Percentiles rank a stretch among this genome's conserved stretches.
phyloP scores from a whole-genome alignment of 768 basidiomycete genomes.

The Strobilomyces echinocephalus region DNA sequence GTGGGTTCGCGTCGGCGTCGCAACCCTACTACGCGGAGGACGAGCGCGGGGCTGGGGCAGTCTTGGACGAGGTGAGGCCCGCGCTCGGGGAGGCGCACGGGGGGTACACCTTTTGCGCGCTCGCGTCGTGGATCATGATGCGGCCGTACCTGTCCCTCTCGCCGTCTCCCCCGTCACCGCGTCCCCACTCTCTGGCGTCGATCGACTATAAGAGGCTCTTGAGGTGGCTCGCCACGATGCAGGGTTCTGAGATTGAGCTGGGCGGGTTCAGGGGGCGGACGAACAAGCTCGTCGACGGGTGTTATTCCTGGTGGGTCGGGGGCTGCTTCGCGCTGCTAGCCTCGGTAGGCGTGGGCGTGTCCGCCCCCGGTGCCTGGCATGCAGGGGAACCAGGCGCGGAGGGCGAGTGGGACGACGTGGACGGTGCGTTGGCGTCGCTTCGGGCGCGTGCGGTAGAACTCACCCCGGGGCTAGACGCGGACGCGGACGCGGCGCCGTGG shows the following conservation, averaged over 20 bases:
- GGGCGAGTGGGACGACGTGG: slow-evolving; percentile 58
- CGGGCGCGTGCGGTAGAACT: background rate
- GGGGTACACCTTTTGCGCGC: slow-evolving; percentile 92
- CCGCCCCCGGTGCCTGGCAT: background rate
- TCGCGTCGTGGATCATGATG: slow-evolving; percentile 80
- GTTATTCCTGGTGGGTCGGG: slow-evolving; percentile 99
- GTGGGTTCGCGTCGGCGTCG: slow-evolving; percentile 82
- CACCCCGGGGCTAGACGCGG: background rate
- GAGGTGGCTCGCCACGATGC: slow-evolving; percentile 83
- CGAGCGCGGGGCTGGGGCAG: slow-evolving; percentile 10
- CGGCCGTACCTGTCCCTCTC: slow-evolving; percentile 44
- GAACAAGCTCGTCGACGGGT: slow-evolving; percentile 99
- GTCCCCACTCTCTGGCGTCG: background rate
- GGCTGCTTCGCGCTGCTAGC: slow-evolving; percentile 80
- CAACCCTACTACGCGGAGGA: slow-evolving; percentile 54
- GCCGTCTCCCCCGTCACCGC: background rate
- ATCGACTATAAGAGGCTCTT: slow-evolving; percentile 61
- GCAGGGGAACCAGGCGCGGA: background rate
- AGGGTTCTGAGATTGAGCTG: slow-evolving; percentile 74
- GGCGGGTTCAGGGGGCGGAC: slow-evolving; percentile 92
- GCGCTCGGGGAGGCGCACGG: slow-evolving; percentile 95
- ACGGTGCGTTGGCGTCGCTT: slow-evolving; percentile 42
- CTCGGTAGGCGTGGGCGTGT: slow-evolving; percentile 36
- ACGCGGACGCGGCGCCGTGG: slow-evolving; percentile 43
- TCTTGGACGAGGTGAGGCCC: slow-evolving; percentile 52